A percentile compares a stretch with the other conserved stretches of the same genome.
These are phyloP conservation scores for Kentomonas sorsogonicus DNA, from an alignment of 208 protist genomes.

Conservation along the genomic window DNA sequence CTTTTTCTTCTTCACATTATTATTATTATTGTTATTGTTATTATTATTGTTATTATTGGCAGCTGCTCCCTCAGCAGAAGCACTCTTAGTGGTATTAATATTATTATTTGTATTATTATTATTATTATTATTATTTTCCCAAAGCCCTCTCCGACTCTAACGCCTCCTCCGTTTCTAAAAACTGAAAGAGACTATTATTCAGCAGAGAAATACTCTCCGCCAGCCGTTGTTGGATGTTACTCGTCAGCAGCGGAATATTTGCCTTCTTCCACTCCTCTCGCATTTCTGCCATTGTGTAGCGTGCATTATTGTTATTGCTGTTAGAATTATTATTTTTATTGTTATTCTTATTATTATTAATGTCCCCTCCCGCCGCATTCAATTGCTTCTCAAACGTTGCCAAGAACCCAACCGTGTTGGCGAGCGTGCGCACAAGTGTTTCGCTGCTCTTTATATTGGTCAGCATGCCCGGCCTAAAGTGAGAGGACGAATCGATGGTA, in stretches of 20 bases:
- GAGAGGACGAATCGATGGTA: constrained; percentile 38
- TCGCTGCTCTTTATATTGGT: constrained; percentile 33
- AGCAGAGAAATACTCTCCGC: constrained; percentile 21
- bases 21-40: background rate
- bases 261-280: constrained; percentile 55
- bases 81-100: background rate
- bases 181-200: constrained; percentile 26
- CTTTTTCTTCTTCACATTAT: constrained; percentile 5
- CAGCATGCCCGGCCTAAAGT: constrained; percentile 20
- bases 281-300: constrained; percentile 48
- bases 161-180: background rate
- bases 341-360: no score
- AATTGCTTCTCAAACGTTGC: constrained; percentile 52
- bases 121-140: background rate
- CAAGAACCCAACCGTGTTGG: constrained; percentile 41
- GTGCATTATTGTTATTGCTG: no score
- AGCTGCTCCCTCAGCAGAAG: background rate
- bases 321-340: no score
- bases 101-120: constrained; percentile 3
- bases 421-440: constrained; percentile 20
- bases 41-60: background rate
- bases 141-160: background rate
- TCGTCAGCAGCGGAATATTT: constrained; percentile 33
- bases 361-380: constrained; percentile 8
- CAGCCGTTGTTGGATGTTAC: constrained; percentile 21